These are phyloP conservation scores for Ambispora gerdemannii DNA, from an alignment of 192 early-diverging fungal genomes.

Conservation along the genomic window DNA sequence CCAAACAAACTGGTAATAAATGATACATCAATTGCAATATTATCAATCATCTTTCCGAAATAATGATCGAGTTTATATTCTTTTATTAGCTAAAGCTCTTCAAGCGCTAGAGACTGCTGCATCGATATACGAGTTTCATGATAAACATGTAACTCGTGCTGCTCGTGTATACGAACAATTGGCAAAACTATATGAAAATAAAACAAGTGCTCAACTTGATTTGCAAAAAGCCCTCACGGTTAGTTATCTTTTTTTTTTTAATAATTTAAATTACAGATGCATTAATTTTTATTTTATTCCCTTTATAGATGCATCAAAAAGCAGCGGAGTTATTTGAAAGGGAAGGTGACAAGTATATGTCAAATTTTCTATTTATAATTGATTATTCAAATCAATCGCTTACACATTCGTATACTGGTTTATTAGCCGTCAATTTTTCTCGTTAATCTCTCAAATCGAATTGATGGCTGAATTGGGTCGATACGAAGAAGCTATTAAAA, in stretches of 20 bases:
- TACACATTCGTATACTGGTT: background rate
- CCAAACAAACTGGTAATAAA: conserved; percentile 34
- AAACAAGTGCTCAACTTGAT: background rate
- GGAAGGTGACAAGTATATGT: background rate
- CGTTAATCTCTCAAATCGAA: conserved; percentile 29
- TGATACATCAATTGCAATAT: background rate
- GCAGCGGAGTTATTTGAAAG: conserved; percentile 35
- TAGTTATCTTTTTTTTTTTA: conserved; percentile 30
- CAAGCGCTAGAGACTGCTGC: conserved; percentile 22
- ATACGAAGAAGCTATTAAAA: conserved; percentile 16
- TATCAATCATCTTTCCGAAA: background rate
- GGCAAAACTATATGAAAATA: conserved; percentile 7
- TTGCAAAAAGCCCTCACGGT: conserved; percentile 36
- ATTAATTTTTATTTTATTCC: conserved; percentile 15
- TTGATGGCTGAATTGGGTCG: conserved; percentile 23
- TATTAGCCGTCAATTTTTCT: conserved; percentile 25
- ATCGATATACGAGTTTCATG: conserved; percentile 13
- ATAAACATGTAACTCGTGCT: conserved; percentile 16
- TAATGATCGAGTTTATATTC: background rate
- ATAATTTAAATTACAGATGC: conserved; percentile 27
- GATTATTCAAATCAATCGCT: background rate
- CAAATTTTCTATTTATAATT: background rate
- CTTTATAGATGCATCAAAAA: conserved; percentile 33
- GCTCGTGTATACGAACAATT: conserved; percentile 17
- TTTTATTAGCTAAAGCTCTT: conserved; percentile 19